Base-by-base conservation (phyloP, 225 moss, liverwort and hornwort species). In the Polytrichum commune region DNA sequence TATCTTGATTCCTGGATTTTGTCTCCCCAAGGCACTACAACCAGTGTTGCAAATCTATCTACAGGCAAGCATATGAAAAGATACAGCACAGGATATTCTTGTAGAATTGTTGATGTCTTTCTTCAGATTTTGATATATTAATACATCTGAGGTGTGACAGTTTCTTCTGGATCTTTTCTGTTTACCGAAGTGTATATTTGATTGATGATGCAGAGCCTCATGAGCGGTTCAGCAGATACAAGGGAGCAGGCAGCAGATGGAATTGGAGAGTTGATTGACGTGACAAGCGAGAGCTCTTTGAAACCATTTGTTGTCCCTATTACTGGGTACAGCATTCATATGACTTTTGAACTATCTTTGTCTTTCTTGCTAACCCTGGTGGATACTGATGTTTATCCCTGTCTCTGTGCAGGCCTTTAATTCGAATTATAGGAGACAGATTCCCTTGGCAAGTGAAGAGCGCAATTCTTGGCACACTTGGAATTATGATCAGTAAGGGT, bases 391-490 rank as follows among this genome's bases (percentile, higher is more conserved):
- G 9, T 5, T 23, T 6, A 29, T 10, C 5, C 20, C 3, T 19
- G 53, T 35, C 58, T 60, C 32, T 79, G 7, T 70, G 55, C 88
- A 96, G 96, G 74, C 93, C 95, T 64, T 87, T 99, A 53, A 99
- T 99, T 65, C 86, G 98, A 73, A 93, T 99, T 57, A 95, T 99
- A 60, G 95, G 98, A 81, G 98, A 99, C 75, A 83, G 98, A 65
- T 99, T 93, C 77, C 91, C 95, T 1, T 99, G 93, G 98, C 98
- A 99, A 83, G 98, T 99, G 60, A 99, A 99, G 78, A 99, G 98
- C 81, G 90, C 98, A 67, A 99, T 99, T 68, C 64, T 99, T 32
- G 91, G 88, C 73, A 99, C 98, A 62, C 91, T 99, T 53, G 95
- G 98, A 58, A 91, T 95, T 46, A 80, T 99, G 69, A 99, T 99